Conservation (phyloP, 176 grass and related monocot species). For the Musa itinerans region DNA sequence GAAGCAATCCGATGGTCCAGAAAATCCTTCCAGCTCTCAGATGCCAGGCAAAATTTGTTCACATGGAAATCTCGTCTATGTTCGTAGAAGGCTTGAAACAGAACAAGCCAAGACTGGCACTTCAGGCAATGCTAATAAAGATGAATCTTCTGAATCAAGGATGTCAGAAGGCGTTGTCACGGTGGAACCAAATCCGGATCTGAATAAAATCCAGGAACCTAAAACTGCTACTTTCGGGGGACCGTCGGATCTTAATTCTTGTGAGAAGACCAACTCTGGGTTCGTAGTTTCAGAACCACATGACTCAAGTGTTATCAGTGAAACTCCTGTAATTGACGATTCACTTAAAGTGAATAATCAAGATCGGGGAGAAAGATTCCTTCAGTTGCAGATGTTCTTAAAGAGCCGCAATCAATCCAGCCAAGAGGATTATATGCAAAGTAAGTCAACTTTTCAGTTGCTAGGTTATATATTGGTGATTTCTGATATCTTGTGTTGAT, state of each 20-base stretch:
- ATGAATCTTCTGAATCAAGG: conserved; percentile 28
- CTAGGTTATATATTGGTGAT: background rate
- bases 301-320: conserved; percentile 13
- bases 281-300: conserved; percentile 15
- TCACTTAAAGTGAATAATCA: conserved; percentile 32
- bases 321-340: background rate
- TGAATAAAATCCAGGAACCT: conserved; percentile 24
- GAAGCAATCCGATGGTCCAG: conserved; percentile 26
- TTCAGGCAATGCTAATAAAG: conserved; percentile 22
- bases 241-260: background rate
- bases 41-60: conserved; percentile 24
- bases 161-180: conserved; percentile 22
- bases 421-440: conserved; percentile 66
- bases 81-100: conserved; percentile 67
- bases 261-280: conserved; percentile 24
- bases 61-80: conserved; percentile 72
- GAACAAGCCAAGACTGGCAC: conserved; percentile 57
- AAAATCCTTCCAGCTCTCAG: conserved; percentile 37
- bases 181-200: conserved; percentile 33
- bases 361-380: conserved; percentile 65
- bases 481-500: conserved; percentile 11
- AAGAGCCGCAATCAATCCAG: conserved; percentile 64
- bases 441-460: conserved; percentile 36
- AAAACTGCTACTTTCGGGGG: conserved; percentile 23
- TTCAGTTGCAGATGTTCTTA: conserved; percentile 62